Percentiles rank a stretch among this genome's conserved stretches.
Evolutionary conservation across 1,139 yeast species (phyloP).

Genomic region (Geotrichum europaeum): DNA sequence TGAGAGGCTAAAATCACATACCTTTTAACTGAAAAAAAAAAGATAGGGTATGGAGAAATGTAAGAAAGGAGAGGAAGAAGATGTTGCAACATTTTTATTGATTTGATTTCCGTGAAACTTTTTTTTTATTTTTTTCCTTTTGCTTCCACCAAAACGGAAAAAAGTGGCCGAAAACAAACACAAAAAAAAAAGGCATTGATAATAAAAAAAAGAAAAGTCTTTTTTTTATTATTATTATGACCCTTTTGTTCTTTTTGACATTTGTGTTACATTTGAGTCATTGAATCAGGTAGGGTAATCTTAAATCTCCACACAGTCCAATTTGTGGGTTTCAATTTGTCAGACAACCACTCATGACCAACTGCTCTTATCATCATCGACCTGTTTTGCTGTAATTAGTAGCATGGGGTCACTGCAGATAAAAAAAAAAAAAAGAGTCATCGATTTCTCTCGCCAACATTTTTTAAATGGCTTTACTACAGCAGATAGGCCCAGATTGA

Average conservation of each 20-base stretch:
- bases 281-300: neutral
- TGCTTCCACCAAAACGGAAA: neutral
- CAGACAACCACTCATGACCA: too few relatives aligned
- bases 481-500: too few relatives aligned
- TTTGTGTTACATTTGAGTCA: neutral
- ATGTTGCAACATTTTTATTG: neutral
- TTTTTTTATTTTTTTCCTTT: neutral
- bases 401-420: too few relatives aligned
- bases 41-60: neutral
- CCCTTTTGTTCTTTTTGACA: neutral
- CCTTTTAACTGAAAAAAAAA: neutral
- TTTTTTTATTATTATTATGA: too few relatives aligned
- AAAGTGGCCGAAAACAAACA: neutral
- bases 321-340: conserved; percentile 10
- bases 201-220: too few relatives aligned
- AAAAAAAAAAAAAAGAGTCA: too few relatives aligned
- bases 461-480: too few relatives aligned
- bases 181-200: neutral
- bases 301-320: neutral
- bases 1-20: neutral
- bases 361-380: too few relatives aligned
- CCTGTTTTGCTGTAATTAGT: too few relatives aligned
- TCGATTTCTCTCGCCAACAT: too few relatives aligned
- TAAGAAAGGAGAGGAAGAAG: neutral
- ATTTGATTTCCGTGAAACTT: neutral